Base-by-base conservation (phyloP, 176 grass and related monocot genomes). In the Bothriochloa decipiens region DNA sequence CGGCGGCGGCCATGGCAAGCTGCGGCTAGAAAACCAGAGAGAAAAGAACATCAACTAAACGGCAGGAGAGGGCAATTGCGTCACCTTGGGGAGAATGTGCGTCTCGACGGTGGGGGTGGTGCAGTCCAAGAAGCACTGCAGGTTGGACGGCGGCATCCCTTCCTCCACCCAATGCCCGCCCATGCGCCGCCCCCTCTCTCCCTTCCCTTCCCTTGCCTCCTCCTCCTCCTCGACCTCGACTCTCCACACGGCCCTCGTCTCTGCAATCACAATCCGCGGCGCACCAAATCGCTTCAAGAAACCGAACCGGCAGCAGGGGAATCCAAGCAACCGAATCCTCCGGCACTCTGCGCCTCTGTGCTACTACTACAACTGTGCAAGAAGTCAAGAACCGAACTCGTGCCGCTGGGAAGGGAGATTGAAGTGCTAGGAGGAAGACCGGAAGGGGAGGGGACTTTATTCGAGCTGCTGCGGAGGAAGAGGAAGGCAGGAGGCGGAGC, bases 81-180 rank as follows among this genome's bases (percentile, higher is more conserved):
- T 74, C 71, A 92, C 94, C 94, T 90, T 94, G 82, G 84, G 82
- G 43, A 94, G 79, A 90, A 90, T 80, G 73, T 84, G 91, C 28
- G 91, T 88, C 37, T 90, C 61, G 26, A 97, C 87, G 49, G 82
- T n/a, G 9, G 91, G 94, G 61, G 94, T 97, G 75, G 86, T 93
- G 67, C 76, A 91, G 84, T 97, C 85, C 70, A 97, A 71, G 90
- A 97, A 94, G 63, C 84, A 84, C 72, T 92, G 89, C 75, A 97
- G 81, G 84, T 97, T 97, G 16, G 94, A 94, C 67, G 68, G 61
- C 81, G 43, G 29, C 27, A 76, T 25, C 60, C 74, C 74, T 39
- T 84, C 29, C 58, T 61, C 81, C 67, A 65, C 77, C 72, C 72
- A 79, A 11, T 79, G 80, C 15, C 87, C 87, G 26, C 86, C 90